phyloP scores from a whole-genome alignment of 2,329 filamentous ascomycete genomes.

The Paecilomyces sp. region DNA sequence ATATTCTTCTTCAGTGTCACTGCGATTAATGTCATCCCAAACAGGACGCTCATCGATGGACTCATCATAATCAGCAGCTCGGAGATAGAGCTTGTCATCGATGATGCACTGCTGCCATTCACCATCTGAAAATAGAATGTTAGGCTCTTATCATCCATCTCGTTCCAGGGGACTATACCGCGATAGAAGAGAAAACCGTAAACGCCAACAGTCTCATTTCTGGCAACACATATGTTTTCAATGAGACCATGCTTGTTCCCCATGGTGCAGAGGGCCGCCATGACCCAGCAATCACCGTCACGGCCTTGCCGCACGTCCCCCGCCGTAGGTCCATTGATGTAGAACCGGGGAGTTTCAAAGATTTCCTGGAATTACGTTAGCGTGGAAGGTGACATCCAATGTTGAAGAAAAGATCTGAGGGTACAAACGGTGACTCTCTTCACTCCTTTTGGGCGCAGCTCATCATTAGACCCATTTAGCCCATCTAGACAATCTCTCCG shows the following conservation, averaged over 20 bases:
- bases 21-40: slow-evolving; percentile 67
- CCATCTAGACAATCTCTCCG: slow-evolving; percentile 47
- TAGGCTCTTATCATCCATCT: background rate
- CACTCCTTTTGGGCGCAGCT: slow-evolving; percentile 59
- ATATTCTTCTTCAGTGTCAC: slow-evolving; percentile 65
- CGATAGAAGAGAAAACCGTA: slow-evolving; percentile 82
- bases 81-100: slow-evolving; percentile 83
- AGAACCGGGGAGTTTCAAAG: slow-evolving; percentile 71
- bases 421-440: slow-evolving; percentile 56
- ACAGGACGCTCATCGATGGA: slow-evolving; percentile 66
- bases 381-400: slow-evolving; percentile 7
- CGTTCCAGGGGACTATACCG: slow-evolving; percentile 29
- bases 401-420: slow-evolving; percentile 4
- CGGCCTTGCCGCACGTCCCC: slow-evolving; percentile 73
- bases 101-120: slow-evolving; percentile 90
- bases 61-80: slow-evolving; percentile 74
- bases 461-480: slow-evolving; percentile 27
- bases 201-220: slow-evolving; percentile 66
- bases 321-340: slow-evolving; percentile 66
- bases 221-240: slow-evolving; percentile 64
- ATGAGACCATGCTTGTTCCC: slow-evolving; percentile 67
- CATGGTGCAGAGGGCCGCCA: slow-evolving; percentile 71
- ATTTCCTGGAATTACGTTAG: slow-evolving; percentile 52
- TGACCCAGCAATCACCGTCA: slow-evolving; percentile 79
- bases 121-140: slow-evolving; percentile 49